Percentiles rank a stretch among this genome's conserved stretches.
Conservation (phyloP, 192 early-diverging fungal species). For the Phycomyces nitens region DNA sequence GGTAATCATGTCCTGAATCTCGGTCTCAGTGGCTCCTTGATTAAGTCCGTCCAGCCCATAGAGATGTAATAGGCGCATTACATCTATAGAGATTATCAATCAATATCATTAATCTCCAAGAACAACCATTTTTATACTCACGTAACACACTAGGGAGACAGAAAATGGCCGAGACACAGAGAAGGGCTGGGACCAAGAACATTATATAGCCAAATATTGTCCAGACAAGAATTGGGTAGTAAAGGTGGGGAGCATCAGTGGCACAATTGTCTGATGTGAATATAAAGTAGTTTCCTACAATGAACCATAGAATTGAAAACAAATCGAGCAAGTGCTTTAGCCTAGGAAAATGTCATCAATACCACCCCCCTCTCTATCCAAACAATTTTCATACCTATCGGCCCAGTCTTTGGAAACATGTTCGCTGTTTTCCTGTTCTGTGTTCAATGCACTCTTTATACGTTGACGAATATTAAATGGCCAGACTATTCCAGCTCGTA, state of each 20-base stretch:
- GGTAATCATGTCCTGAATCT: too few relatives aligned
- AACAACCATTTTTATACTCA: too few relatives aligned
- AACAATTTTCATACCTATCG: not conserved
- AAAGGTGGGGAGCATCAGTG: constrained; percentile 51
- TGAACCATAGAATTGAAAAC: constrained; percentile 61
- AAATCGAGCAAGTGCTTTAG: constrained; percentile 58
- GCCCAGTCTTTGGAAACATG: not conserved
- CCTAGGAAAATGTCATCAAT: too few relatives aligned
- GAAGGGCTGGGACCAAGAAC: constrained; percentile 55
- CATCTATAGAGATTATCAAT: constrained; percentile 4
- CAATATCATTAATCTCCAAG: too few relatives aligned
- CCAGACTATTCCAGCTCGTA: constrained; percentile 9
- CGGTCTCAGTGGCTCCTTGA: not conserved
- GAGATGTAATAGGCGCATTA: not conserved
- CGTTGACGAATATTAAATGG: constrained; percentile 18
- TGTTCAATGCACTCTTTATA: constrained; percentile 7
- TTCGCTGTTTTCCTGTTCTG: not conserved
- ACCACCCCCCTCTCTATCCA: too few relatives aligned
- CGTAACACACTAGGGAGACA: constrained; percentile 61
- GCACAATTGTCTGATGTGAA: constrained; percentile 50
- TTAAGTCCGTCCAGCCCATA: not conserved
- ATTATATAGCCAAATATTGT: constrained; percentile 67
- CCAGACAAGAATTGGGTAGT: constrained; percentile 59
- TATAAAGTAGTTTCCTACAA: constrained; percentile 68
- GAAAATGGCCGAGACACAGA: constrained; percentile 59